Evolutionary conservation across 2,329 filamentous ascomycete genomes (phyloP), one percentile per base, ranked within the genome.

Genomic region (Claviceps sp.): DNA sequence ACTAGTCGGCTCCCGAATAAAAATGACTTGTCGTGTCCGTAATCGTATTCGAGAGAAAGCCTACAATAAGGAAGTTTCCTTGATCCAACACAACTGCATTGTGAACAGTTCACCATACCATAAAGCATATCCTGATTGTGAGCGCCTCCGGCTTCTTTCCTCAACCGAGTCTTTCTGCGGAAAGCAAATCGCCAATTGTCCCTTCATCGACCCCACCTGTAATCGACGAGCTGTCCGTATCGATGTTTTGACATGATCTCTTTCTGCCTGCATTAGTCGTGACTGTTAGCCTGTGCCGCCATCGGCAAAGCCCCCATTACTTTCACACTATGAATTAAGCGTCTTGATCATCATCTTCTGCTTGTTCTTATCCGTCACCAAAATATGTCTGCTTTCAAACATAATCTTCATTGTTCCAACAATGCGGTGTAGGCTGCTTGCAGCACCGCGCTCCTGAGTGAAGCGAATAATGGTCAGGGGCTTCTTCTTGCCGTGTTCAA

Each of bases 391-490:
- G 54, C 73, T 73, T 56, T 74, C 75, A 64, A 94, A 81, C 16
- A 88, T 78, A 20, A 78, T 73, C 57, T 83, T 77, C 59, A 96
- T 74, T 3, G 85, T 85, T 53, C 89, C 85, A 26, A 94, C 79
- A 9, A 95, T 86, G 62, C 81, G 83, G 64, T 88, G 79, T 70
- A 97, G 95, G 59, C 86, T 93, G 60, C 85, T 93, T 39, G 88
- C 89, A 1, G 91, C 90, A n/a, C 91, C 93, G 53, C 83, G 83
- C 62, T 93, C 88, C 62, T 96, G 90, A 1, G 86, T 91, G 65
- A 96, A 88, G 38, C 88, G 84, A 34, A 87, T 81, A 57, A 96
- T 82, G 64, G 85, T 86, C 50, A 96, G 76, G 46, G 83, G 83
- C 45, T 80, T 82, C 56, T 81, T 83, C 60, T 80, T 83, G 47